Conservation (phyloP, 306 rosid genomes). For the Cucumis sativus region DNA sequence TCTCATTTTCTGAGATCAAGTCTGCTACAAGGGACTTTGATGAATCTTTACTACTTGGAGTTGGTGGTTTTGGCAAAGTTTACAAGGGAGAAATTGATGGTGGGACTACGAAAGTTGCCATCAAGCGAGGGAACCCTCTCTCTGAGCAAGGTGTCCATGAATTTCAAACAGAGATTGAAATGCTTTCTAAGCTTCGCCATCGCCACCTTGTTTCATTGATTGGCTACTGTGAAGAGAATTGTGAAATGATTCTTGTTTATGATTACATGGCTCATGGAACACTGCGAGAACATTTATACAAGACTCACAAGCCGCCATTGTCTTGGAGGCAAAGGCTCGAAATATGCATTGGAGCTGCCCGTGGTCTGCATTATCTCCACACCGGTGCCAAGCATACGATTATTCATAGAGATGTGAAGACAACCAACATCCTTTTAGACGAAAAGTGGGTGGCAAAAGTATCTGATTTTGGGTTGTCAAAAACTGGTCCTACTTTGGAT, state of each 20-base stretch:
- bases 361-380: constrained; percentile 94
- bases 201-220: constrained; percentile 95
- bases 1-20: constrained; percentile 91
- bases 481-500: constrained; percentile 96
- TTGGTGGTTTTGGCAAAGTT: constrained; percentile 98
- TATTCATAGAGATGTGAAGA: constrained; percentile 95
- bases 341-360: constrained; percentile 96
- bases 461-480: constrained; percentile 93
- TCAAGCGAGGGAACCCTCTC: constrained; percentile 92
- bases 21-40: constrained; percentile 87
- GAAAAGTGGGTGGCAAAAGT: constrained; percentile 99
- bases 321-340: constrained; percentile 99
- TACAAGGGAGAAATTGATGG: constrained; percentile 89
- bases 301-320: constrained; percentile 87
- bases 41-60: constrained; percentile 85
- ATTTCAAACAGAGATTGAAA: constrained; percentile 96
- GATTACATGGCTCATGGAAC: constrained; percentile 95
- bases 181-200: constrained; percentile 99
- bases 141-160: constrained; percentile 99
- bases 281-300: constrained; percentile 91
- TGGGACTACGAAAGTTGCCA: constrained; percentile 71
- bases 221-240: constrained; percentile 92
- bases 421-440: constrained; percentile 89
- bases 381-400: constrained; percentile 97
- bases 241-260: constrained; percentile 96